Conservation (phyloP, 768 basidiomycete genomes). For the Xerocomus spinulosus region DNA sequence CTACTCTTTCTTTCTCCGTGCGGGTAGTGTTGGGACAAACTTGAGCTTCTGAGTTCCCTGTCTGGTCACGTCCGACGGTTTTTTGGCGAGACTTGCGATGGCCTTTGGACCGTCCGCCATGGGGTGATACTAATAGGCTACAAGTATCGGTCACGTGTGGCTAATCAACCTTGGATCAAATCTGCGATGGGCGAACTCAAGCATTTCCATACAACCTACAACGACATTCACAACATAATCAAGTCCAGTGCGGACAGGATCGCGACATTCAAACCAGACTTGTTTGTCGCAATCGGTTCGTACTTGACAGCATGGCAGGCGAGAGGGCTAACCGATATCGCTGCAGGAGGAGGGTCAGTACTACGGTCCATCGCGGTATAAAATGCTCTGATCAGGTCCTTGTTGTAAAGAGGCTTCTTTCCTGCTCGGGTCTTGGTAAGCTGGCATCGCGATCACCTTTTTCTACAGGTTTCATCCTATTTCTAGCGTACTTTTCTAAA, state of each 20-base stretch:
- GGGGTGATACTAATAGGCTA: too few species aligned
- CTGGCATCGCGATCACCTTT: not conserved
- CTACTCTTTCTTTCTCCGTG: conserved; percentile 78
- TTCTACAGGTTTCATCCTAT: not conserved
- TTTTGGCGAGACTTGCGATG: conserved; percentile 73
- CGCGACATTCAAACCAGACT: conserved; percentile 80
- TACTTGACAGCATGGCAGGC: conserved; percentile 4
- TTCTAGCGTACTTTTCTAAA: conserved; percentile 80
- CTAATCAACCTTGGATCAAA: too few species aligned
- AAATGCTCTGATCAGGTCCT: conserved; percentile 13
- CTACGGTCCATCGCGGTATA: conserved; percentile 6
- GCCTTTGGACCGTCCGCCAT: conserved; percentile 47
- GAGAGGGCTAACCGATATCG: not conserved
- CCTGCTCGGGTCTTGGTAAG: conserved; percentile 85
- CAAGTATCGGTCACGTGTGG: conserved; percentile 21
- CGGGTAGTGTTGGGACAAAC: conserved; percentile 72
- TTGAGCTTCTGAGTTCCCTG: conserved; percentile 74
- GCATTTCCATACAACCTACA: conserved; percentile 78
- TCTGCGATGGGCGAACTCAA: conserved; percentile 39
- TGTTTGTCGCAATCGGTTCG: conserved; percentile 79
- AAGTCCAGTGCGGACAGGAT: conserved; percentile 62
- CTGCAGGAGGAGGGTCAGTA: conserved; percentile 78
- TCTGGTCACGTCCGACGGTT: conserved; percentile 62
- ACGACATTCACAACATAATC: conserved; percentile 89
- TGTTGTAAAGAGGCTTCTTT: conserved; percentile 75